Base-by-base conservation (phyloP, 148 eudicot genomes). In the Rhododendron molle region DNA sequence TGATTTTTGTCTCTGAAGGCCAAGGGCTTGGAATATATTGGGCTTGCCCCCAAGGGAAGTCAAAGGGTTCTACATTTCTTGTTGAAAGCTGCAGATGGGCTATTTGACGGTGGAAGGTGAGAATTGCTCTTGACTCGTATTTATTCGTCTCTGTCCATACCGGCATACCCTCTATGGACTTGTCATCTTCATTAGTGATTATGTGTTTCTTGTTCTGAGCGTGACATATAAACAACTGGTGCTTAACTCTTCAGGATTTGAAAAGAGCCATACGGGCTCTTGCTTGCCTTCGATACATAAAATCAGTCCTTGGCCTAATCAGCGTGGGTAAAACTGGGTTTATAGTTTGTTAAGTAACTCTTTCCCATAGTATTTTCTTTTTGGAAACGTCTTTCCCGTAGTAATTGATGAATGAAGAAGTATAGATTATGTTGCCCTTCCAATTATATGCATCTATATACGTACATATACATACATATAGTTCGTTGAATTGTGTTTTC, bases 11-110 rank as follows among this genome's bases (percentile, higher is more conserved):
- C 80, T 80, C 83, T 86, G 52, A 84, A 95, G 99, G 99, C 94
- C 85, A 89, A 78, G 87, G 92, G 90, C 54, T 90, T 96, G 44
- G 99, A 96, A 90, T 87, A 83, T 65, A 78, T 92, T 1, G 97
- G 99, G 36, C 89, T 96, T 88, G 99, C 99, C 65, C 99, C 99
- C 4, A 86, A 91, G 89, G 99, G 99, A 69, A 96, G 99, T 81
- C 93, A 88, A 89, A 93, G 99, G 89, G 99, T 95, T 83, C 96
- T 91, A 89, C 90, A 92, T 60, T 95, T 95, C 89, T 90, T 96
- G 21, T 95, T 92, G 83, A 95, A 93, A 87, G 94, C 96, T 88
- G 97, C 98, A 62, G 96, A 96, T 88, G 98, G 97, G 87, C 94
- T 96, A 82, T 93, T 93, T 83, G 92, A 89, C 13, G 99, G 97